These are phyloP conservation scores for Xylaria sp. DNA, from an alignment of 2,329 filamentous ascomycete species.

Conservation along the genomic window DNA sequence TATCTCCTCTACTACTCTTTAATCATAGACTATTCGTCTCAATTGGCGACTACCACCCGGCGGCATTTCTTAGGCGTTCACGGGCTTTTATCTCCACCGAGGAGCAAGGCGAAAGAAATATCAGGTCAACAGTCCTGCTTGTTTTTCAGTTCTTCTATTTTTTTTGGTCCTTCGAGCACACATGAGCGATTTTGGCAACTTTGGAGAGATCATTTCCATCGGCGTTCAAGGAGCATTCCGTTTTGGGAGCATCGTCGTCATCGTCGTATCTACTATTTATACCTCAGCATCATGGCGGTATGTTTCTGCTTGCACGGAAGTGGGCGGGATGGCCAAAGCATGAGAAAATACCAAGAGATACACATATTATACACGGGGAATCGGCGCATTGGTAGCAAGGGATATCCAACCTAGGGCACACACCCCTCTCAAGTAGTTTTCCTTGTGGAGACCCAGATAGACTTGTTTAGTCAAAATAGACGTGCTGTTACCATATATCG, in stretches of 20 bases:
- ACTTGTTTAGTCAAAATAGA: slow-evolving; percentile 31
- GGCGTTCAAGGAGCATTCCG: slow-evolving; percentile 35
- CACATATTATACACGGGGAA: slow-evolving; percentile 28
- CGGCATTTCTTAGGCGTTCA: slow-evolving; percentile 38
- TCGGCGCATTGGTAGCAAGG: slow-evolving; percentile 31
- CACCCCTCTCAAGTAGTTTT: slow-evolving; percentile 29
- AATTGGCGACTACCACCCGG: slow-evolving; percentile 7
- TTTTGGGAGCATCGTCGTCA: slow-evolving; percentile 30
- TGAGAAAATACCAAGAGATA: slow-evolving; percentile 34
- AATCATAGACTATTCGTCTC: slow-evolving; percentile 26
- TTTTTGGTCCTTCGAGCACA: slow-evolving; percentile 26
- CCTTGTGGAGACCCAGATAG: slow-evolving; percentile 29
- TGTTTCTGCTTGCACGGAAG: slow-evolving; percentile 28
- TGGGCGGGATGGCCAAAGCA: slow-evolving; percentile 28
- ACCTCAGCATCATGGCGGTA: slow-evolving; percentile 35
- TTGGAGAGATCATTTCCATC: slow-evolving; percentile 34
- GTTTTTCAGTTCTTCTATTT: slow-evolving; percentile 7
- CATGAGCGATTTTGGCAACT: slow-evolving; percentile 32
- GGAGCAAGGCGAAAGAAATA: slow-evolving; percentile 12
- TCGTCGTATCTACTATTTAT: slow-evolving; percentile 28
- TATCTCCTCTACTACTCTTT: slow-evolving; percentile 26
- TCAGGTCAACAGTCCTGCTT: slow-evolving; percentile 7
- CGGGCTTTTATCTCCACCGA: slow-evolving; percentile 19
- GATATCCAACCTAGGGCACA: slow-evolving; percentile 25
- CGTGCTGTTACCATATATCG: slow-evolving; percentile 15